phyloP scores from a whole-genome alignment of 2,329 filamentous ascomycete species.

The Trichoderma oligosporum region DNA sequence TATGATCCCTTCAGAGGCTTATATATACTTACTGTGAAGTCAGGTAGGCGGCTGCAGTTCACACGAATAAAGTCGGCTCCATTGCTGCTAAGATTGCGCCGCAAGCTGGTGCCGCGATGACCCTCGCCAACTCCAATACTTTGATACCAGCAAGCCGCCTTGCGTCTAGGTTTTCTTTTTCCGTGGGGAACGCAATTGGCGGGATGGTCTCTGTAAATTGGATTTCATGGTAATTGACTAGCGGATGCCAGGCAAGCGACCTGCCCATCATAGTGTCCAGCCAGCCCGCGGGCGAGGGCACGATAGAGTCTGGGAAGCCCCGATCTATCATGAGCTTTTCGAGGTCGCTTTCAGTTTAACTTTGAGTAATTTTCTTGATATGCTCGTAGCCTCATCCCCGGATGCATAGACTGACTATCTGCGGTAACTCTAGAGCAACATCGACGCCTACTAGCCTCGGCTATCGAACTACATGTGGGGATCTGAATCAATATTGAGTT shows the following conservation, averaged over 20 bases:
- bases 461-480: neutral
- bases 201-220: constrained; percentile 35
- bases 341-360: neutral
- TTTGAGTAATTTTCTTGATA: neutral
- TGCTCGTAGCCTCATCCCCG: no score
- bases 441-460: neutral
- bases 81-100: neutral
- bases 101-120: neutral
- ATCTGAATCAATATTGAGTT: neutral
- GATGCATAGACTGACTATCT: neutral
- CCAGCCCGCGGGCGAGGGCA: constrained; percentile 27
- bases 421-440: neutral
- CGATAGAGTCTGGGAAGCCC: constrained; percentile 29
- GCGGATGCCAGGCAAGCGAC: constrained; percentile 20
- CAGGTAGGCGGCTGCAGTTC: neutral
- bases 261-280: constrained; percentile 26
- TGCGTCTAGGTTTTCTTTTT: constrained; percentile 34
- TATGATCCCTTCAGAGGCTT: constrained; percentile 25
- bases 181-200: constrained; percentile 31
- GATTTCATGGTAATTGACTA: constrained; percentile 38
- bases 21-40: constrained; percentile 24
- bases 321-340: constrained; percentile 26
- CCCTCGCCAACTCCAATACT: constrained; percentile 27
- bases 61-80: constrained; percentile 44
- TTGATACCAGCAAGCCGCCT: constrained; percentile 39